A percentile compares a stretch with the other conserved stretches of the same genome.
phyloP scores from a whole-genome alignment of 305 asterid species.

The Plantago coronopus region DNA sequence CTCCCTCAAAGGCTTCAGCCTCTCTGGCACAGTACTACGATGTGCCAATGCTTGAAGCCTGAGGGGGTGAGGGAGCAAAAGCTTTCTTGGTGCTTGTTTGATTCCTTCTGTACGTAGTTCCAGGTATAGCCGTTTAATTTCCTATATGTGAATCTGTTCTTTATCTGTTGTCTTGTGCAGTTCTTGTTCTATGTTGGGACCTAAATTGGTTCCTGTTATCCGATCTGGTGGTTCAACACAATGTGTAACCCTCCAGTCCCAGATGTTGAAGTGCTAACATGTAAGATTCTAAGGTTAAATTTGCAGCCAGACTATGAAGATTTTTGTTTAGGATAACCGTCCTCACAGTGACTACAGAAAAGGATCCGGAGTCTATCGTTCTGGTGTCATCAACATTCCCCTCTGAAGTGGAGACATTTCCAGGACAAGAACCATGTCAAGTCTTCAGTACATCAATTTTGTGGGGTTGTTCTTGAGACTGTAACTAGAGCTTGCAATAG shows the following conservation, averaged over 20 bases:
- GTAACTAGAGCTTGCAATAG: background rate
- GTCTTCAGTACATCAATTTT: background rate
- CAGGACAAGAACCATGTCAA: background rate
- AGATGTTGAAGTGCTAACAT: background rate
- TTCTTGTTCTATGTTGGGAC: background rate
- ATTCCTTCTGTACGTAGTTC: background rate
- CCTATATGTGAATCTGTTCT: background rate
- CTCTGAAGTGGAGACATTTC: background rate
- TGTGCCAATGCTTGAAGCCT: constrained; percentile 31
- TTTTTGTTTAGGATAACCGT: background rate
- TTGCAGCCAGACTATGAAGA: background rate
- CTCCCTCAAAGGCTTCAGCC: constrained; percentile 52
- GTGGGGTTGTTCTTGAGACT: background rate
- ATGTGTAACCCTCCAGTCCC: background rate
- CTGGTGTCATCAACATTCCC: background rate
- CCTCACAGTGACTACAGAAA: background rate
- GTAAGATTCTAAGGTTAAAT: background rate
- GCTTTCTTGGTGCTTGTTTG: constrained; percentile 28
- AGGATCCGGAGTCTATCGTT: background rate
- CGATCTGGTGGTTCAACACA: background rate
- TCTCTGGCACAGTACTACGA: constrained; percentile 28
- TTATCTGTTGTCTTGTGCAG: background rate
- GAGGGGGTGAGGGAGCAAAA: constrained; percentile 37
- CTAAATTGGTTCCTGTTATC: background rate
- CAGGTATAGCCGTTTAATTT: background rate